Evolutionary conservation across 169 alveolate species (phyloP), one percentile per base, ranked within the genome.

Genomic region (Plasmodium relictum): DNA sequence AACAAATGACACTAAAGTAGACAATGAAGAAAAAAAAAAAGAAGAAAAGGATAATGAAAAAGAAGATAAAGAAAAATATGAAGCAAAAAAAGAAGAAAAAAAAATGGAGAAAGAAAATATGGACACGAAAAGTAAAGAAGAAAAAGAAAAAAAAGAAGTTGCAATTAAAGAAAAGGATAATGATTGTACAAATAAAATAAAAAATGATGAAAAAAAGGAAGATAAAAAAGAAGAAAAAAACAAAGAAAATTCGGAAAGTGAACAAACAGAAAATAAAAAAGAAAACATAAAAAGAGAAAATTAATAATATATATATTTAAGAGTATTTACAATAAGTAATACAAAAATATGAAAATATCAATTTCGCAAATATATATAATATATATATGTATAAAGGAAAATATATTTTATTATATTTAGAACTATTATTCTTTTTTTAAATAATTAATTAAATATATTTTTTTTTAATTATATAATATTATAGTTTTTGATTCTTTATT

Each of bases 1-100:
- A 37, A 73, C 54, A 16, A 86, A 41, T 10, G 39, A 58, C 16
- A 52, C 87, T 48, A 18, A 87, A 2, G 88, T 83, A 31, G 91
- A 93, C 5, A 80, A 65, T 6, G 62, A 83, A 12, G 76, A 87
- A 16, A 50, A 69, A 56, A 73, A 69, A 39, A 61, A 73, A 39
- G 86, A 69, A n/a, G 88, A 88, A 31, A 59, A 65, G 37, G 39
- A 31, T 31, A 65, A 78, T 12, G 74, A 65, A 9, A 66, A 89
- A n/a, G 93, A 86, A 12, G 59, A 59, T 4, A 86, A 93, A 58
- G 94, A 88, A 12, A 89, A 91, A 16, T 71, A 93, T n/a, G 73
- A 88, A 12, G 72, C 18, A 9, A 72, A 66, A 7, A 93, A 94
- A 8, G 95, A 95, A 56, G 91, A 94, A 20, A 88, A 80, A 24